Percentiles rank a stretch among this genome's conserved stretches.
These are phyloP conservation scores for Tricholoma flavovirens DNA, from an alignment of 768 basidiomycete species.

Conservation along the genomic window DNA sequence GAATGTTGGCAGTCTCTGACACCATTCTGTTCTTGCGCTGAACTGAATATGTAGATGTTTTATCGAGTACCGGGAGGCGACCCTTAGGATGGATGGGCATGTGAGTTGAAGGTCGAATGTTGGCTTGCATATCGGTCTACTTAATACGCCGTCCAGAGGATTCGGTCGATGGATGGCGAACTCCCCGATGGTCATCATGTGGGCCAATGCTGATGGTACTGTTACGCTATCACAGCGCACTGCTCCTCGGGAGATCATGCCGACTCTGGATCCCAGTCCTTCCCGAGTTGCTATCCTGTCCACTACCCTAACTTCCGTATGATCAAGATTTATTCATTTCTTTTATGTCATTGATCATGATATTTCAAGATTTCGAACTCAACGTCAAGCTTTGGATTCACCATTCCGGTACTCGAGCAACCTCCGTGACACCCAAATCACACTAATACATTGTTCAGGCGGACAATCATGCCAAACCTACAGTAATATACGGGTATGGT, in stretches of 20 bases:
- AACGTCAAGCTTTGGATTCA: conserved; percentile 43
- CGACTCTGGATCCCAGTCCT: conserved; percentile 48
- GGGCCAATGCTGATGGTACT: conserved; percentile 56
- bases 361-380: conserved; percentile 32
- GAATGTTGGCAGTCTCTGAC: conserved; percentile 27
- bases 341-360: conserved; percentile 4
- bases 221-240: conserved; percentile 63
- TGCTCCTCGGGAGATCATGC: conserved; percentile 48
- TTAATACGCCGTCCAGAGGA: conserved; percentile 35
- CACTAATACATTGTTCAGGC: conserved; percentile 25
- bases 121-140: not conserved
- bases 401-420: conserved; percentile 30
- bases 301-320: conserved; percentile 32
- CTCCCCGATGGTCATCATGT: conserved; percentile 69
- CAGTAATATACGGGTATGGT: conserved; percentile 59
- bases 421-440: not conserved
- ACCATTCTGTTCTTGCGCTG: not conserved
- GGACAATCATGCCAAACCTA: conserved; percentile 32
- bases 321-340: conserved; percentile 6
- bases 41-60: conserved; percentile 33
- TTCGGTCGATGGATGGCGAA: conserved; percentile 52
- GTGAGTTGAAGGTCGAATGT: conserved; percentile 26
- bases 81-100: conserved; percentile 57
- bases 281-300: conserved; percentile 43
- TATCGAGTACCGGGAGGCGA: conserved; percentile 37